A percentile compares a stretch with the other conserved stretches of the same genome.
These are phyloP conservation scores for Pharnaceum exiguum DNA, from an alignment of 148 eudicot species.

Conservation along the genomic window DNA sequence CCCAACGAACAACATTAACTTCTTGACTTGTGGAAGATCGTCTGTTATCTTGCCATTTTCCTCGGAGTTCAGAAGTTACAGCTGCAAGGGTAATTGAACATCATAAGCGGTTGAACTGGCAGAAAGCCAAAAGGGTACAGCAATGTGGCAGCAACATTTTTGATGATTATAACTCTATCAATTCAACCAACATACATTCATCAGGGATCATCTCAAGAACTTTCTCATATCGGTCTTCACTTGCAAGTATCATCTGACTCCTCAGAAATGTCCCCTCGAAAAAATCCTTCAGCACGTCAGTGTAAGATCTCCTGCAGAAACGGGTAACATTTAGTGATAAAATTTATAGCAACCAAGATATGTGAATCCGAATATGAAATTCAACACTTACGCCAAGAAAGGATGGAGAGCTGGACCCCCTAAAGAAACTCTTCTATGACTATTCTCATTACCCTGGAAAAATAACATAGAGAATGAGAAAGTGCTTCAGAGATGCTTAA, in stretches of 20 bases:
- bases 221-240: conserved; percentile 77
- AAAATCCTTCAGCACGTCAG: conserved; percentile 51
- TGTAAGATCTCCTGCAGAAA: conserved; percentile 72
- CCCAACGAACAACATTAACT: conserved; percentile 62
- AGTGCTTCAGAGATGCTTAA: background rate
- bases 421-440: conserved; percentile 56
- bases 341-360: background rate
- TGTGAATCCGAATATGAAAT: background rate
- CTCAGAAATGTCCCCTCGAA: conserved; percentile 57
- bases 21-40: conserved; percentile 50
- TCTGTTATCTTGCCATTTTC: conserved; percentile 71
- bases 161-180: background rate
- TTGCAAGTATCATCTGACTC: conserved; percentile 59
- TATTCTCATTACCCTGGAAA: conserved; percentile 69
- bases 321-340: background rate
- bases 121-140: conserved; percentile 8
- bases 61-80: conserved; percentile 63
- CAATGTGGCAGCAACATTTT: background rate
- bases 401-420: conserved; percentile 67
- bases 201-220: conserved; percentile 88
- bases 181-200: conserved; percentile 42
- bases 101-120: background rate
- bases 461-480: conserved; percentile 1
- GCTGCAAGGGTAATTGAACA: conserved; percentile 37
- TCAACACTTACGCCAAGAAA: conserved; percentile 52